These are phyloP conservation scores for Arxiozyma telluris DNA, from an alignment of 1,139 yeast genomes.

Conservation along the genomic window DNA sequence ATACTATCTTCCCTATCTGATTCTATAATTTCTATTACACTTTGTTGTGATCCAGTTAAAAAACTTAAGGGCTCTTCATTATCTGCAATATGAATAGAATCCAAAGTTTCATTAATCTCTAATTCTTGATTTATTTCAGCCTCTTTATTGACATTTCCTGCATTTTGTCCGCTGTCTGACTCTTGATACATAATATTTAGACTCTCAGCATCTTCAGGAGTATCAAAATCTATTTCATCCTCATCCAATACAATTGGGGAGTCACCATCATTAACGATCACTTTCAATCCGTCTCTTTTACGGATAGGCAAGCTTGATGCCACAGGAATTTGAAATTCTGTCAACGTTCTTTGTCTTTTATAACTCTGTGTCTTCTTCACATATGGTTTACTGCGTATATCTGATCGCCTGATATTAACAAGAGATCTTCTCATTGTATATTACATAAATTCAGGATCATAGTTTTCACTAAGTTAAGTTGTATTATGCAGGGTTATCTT, in stretches of 20 bases:
- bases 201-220: neutral
- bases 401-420: neutral
- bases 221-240: constrained; percentile 3
- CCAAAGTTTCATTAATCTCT: neutral
- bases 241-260: constrained; percentile 14
- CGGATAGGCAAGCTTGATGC: constrained; percentile 10
- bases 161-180: neutral
- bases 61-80: neutral
- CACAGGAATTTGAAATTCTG: constrained; percentile 22
- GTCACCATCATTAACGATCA: constrained; percentile 4
- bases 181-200: neutral
- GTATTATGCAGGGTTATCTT: no score
- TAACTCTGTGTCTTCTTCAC: neutral
- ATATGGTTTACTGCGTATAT: constrained; percentile 1
- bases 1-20: neutral
- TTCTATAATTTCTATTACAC: neutral
- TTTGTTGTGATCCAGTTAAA: neutral
- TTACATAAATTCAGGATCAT: neutral
- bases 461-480: neutral
- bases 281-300: constrained; percentile 5
- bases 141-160: neutral
- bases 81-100: neutral
- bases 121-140: neutral
- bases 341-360: constrained; percentile 18
- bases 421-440: neutral